Percentiles rank a stretch among this genome's conserved stretches.
Evolutionary conservation across 768 basidiomycete genomes (phyloP).

Genomic region (Boletus eberwhitei): DNA sequence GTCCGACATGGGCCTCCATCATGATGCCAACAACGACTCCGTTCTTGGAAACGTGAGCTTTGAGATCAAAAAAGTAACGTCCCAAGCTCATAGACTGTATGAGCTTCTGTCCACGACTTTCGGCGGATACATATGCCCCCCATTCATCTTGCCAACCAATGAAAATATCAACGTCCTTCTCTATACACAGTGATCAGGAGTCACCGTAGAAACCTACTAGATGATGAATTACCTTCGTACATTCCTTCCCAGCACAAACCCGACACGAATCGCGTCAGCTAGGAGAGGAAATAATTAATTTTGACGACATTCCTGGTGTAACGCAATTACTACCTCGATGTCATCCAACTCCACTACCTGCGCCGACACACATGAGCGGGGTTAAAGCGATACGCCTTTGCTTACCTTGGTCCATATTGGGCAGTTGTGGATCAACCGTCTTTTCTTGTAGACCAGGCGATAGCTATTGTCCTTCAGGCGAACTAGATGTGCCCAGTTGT

Average conservation of each 20-base stretch:
- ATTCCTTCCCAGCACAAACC: conserved; percentile 28
- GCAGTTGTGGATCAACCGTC: conserved; percentile 16
- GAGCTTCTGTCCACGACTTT: conserved; percentile 30
- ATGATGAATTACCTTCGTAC: conserved; percentile 20
- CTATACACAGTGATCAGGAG: conserved; percentile 10
- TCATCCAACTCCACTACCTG: conserved; percentile 31
- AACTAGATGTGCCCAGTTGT: conserved; percentile 34
- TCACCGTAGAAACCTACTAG: not conserved
- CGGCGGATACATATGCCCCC: conserved; percentile 21
- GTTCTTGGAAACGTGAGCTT: conserved; percentile 30
- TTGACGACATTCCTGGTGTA: too few species aligned
- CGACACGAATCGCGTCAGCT: conserved; percentile 26
- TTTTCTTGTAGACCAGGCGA: conserved; percentile 27
- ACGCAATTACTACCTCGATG: conserved; percentile 27
- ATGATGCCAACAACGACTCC: conserved; percentile 31
- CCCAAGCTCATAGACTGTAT: conserved; percentile 28
- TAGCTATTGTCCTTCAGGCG: conserved; percentile 28
- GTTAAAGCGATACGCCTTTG: not conserved
- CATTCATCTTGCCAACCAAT: conserved; percentile 28
- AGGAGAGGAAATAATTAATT: not conserved
- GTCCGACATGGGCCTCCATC: conserved; percentile 28
- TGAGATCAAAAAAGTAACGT: conserved; percentile 28
- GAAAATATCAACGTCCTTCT: conserved; percentile 25
- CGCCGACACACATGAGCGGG: conserved; percentile 2
- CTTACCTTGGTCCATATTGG: conserved; percentile 32